phyloP scores from a whole-genome alignment of 2,329 filamentous ascomycete species.

The Beauveria medogensis region DNA sequence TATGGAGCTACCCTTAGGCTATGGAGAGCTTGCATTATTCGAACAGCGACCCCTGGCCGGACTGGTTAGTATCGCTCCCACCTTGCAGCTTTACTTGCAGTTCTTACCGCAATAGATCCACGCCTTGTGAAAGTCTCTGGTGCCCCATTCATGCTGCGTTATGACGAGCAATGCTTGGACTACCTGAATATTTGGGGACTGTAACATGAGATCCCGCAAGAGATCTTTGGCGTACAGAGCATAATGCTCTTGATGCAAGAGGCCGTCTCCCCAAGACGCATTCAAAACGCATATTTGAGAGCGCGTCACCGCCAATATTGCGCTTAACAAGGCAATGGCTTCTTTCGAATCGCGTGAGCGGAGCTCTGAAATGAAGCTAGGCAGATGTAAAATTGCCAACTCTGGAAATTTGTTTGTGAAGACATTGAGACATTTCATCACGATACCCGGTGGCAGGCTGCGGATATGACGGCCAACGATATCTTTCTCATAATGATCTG shows the following conservation, averaged over 20 bases:
- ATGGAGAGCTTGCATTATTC: conserved; percentile 30
- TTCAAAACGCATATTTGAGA: conserved; percentile 24
- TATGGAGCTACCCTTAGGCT: conserved; percentile 21
- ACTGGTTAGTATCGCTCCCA: background rate
- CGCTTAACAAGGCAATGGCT: conserved; percentile 22
- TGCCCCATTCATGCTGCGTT: conserved; percentile 34
- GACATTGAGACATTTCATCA: conserved; percentile 25
- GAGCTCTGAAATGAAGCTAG: conserved; percentile 22
- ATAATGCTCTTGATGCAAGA: conserved; percentile 26
- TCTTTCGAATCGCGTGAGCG: conserved; percentile 16
- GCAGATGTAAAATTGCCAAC: conserved; percentile 25
- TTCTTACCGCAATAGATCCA: conserved; percentile 32
- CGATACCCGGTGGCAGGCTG: conserved; percentile 17
- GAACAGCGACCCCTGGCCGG: conserved; percentile 26
- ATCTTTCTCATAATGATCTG: background rate
- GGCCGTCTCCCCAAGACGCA: conserved; percentile 20
- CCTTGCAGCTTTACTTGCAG: too few species aligned
- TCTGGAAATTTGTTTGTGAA: conserved; percentile 29
- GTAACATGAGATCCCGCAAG: conserved; percentile 20
- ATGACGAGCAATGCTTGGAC: conserved; percentile 33
- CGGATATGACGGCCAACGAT: conserved; percentile 17
- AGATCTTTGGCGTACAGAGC: conserved; percentile 21
- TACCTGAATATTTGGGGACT: conserved; percentile 24
- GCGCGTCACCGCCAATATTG: conserved; percentile 23
- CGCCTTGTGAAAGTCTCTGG: conserved; percentile 32